Evolutionary conservation across 306 rosid genomes (phyloP).

Genomic region (Acmispon strigosus): DNA sequence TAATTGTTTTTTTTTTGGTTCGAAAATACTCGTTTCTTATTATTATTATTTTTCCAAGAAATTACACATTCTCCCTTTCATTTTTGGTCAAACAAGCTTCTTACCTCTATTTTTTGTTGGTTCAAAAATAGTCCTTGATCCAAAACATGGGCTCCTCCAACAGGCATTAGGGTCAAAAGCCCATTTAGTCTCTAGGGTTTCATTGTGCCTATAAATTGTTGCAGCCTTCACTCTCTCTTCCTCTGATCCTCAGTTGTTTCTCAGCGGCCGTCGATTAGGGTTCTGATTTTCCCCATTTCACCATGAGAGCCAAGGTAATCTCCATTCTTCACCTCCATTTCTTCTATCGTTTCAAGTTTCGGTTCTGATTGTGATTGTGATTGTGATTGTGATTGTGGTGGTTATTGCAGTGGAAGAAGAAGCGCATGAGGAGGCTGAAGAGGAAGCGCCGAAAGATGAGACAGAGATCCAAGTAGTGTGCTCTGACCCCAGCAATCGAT

Average conservation of each 20-base stretch:
- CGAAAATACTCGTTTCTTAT: too few species aligned
- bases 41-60: too few species aligned
- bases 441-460: slow-evolving; percentile 95
- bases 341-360: background rate
- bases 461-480: slow-evolving; percentile 73
- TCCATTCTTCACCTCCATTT: too few species aligned
- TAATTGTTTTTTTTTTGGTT: too few species aligned
- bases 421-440: slow-evolving; percentile 87
- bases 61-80: too few species aligned
- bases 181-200: slow-evolving; percentile 27
- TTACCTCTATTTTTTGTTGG: too few species aligned
- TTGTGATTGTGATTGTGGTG: background rate
- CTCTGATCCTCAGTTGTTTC: too few species aligned
- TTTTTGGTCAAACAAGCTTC: too few species aligned
- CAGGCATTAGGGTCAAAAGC: background rate
- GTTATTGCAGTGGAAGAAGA: slow-evolving; percentile 70
- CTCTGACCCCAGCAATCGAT: background rate
- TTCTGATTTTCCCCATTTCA: background rate
- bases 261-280: slow-evolving; percentile 8
- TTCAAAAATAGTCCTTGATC: too few species aligned
- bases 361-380: background rate
- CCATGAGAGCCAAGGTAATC: slow-evolving; percentile 70
- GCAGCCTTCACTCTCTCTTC: background rate
- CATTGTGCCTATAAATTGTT: slow-evolving; percentile 1
- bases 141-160: too few species aligned